phyloP scores from a whole-genome alignment of 306 rosid species.

The Hippophae gyantsensis region DNA sequence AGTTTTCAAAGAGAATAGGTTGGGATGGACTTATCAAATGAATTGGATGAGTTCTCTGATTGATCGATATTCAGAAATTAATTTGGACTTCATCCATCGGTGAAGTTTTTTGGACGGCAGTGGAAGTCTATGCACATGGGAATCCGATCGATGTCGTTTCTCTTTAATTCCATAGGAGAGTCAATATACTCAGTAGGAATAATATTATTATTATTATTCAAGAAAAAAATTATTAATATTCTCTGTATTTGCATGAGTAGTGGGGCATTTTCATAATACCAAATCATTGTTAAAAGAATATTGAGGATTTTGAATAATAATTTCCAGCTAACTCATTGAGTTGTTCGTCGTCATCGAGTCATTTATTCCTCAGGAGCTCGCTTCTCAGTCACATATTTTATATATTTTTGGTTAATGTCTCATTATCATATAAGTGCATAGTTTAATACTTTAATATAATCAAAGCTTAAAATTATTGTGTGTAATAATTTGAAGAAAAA shows the following conservation, averaged over 20 bases:
- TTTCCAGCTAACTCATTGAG: conserved; percentile 27
- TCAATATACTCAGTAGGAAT: neutral
- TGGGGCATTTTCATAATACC: conserved; percentile 18
- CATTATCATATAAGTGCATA: no score
- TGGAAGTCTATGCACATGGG: conserved; percentile 61
- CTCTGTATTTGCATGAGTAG: neutral
- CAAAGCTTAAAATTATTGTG: no score
- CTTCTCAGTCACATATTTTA: conserved; percentile 11
- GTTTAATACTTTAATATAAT: no score
- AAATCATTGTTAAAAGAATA: conserved; percentile 34
- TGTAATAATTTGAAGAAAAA: no score
- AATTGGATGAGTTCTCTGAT: conserved; percentile 59
- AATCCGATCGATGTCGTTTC: conserved; percentile 32
- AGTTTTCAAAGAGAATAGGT: conserved; percentile 36
- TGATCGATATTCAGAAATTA: conserved; percentile 17
- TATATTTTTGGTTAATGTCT: no score
- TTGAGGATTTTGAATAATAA: conserved; percentile 30
- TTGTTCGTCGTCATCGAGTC: conserved; percentile 27
- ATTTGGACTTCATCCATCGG: conserved; percentile 14
- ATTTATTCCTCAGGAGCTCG: conserved; percentile 35
- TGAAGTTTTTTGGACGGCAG: conserved; percentile 37
- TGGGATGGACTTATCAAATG: conserved; percentile 42
- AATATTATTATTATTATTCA: conserved; percentile 13
- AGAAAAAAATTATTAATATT: conserved; percentile 6
- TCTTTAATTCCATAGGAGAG: conserved; percentile 18